These are phyloP conservation scores for Candida glucosophila DNA, from an alignment of 1,139 yeast genomes.

Conservation along the genomic window DNA sequence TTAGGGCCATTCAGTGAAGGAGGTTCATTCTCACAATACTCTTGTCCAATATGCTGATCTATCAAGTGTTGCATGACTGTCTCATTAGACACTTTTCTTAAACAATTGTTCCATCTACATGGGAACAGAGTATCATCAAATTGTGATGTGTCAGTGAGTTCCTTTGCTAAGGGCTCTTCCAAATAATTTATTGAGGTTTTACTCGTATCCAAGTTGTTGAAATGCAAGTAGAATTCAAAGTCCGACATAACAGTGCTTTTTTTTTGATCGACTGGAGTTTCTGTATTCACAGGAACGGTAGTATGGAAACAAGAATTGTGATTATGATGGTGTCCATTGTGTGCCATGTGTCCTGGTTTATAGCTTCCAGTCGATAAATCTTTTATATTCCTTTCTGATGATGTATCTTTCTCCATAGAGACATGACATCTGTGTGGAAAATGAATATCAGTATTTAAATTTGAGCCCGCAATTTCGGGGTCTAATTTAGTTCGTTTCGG, in stretches of 20 bases:
- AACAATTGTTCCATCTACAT: slow-evolving; percentile 56
- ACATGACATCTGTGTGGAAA: slow-evolving; percentile 36
- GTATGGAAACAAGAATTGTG: slow-evolving; percentile 43
- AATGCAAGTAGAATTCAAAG: slow-evolving; percentile 35
- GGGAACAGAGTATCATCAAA: slow-evolving; percentile 6
- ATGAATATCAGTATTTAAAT: slow-evolving; percentile 14
- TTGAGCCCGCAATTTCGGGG: slow-evolving; percentile 3
- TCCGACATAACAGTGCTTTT: slow-evolving; percentile 16
- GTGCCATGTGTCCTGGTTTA: not conserved
- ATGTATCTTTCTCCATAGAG: no score
- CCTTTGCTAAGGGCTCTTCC: slow-evolving; percentile 1
- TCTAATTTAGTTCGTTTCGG: slow-evolving; percentile 1
- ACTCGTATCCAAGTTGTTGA: slow-evolving; percentile 16
- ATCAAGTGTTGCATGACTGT: slow-evolving; percentile 50
- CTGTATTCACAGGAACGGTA: slow-evolving; percentile 21
- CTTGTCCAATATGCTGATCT: slow-evolving; percentile 43
- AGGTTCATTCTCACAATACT: slow-evolving; percentile 7
- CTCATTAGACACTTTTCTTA: slow-evolving; percentile 28
- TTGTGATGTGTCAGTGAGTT: slow-evolving; percentile 3
- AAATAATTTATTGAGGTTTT: slow-evolving; percentile 1
- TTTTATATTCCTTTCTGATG: no score
- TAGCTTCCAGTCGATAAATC: slow-evolving; percentile 1
- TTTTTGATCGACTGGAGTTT: not conserved
- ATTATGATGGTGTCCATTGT: slow-evolving; percentile 13
- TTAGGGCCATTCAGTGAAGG: slow-evolving; percentile 1